A percentile compares a stretch with the other conserved stretches of the same genome.
Conservation (phyloP, 345 rosid genomes). For the Salix brachista region DNA sequence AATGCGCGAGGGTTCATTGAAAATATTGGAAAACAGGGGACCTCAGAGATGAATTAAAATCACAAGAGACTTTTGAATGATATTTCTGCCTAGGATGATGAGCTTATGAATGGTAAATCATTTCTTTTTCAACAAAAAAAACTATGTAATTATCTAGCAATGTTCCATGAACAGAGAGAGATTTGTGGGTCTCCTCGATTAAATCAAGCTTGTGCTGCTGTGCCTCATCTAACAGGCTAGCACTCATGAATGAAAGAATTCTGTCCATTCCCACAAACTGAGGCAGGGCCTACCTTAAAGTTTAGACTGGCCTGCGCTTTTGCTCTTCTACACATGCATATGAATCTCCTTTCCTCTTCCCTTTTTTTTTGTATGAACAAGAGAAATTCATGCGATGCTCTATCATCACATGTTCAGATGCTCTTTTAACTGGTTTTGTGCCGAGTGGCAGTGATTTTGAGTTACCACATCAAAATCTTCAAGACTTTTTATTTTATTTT, state of each 20-base stretch:
- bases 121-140: no score
- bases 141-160: no score
- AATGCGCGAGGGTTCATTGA: not conserved
- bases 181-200: not conserved
- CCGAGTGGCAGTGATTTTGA: not conserved
- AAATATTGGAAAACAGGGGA: no score
- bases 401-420: not conserved
- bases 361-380: no score
- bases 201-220: slow-evolving; percentile 9
- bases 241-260: slow-evolving; percentile 9
- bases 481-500: no score
- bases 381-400: not conserved
- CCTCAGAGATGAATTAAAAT: not conserved
- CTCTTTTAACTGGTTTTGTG: not conserved
- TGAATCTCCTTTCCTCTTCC: not conserved
- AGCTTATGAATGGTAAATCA: not conserved
- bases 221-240: slow-evolving; percentile 13
- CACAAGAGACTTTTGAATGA: no score
- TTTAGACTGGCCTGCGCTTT: not conserved
- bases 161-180: no score
- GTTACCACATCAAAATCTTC: no score
- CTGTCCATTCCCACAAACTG: slow-evolving; percentile 6
- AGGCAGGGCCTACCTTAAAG: slow-evolving; percentile 1
- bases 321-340: not conserved
- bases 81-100: not conserved